These are phyloP conservation scores for Xylaria multiplex DNA, from an alignment of 2,329 filamentous ascomycete species.

Conservation along the genomic window DNA sequence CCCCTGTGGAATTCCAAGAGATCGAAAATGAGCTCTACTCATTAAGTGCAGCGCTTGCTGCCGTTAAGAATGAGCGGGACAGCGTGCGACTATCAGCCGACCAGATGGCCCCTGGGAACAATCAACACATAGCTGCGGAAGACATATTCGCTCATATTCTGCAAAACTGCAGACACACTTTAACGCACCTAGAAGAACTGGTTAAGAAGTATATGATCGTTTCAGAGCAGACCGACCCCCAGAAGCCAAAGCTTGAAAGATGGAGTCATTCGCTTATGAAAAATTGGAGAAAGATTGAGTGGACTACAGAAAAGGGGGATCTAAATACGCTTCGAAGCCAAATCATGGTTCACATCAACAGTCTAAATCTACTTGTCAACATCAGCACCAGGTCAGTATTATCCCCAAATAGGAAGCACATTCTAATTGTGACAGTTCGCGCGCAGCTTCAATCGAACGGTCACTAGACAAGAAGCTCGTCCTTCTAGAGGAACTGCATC, in stretches of 20 bases:
- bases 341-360: slow-evolving; percentile 43
- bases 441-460: slow-evolving; percentile 28
- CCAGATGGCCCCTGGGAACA: background rate
- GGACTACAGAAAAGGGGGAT: slow-evolving; percentile 47
- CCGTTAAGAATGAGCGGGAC: slow-evolving; percentile 31
- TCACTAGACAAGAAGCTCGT: slow-evolving; percentile 28
- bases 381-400: slow-evolving; percentile 34
- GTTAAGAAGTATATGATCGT: slow-evolving; percentile 40
- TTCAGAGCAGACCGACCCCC: slow-evolving; percentile 19
- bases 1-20: slow-evolving; percentile 47
- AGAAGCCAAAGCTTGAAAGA: slow-evolving; percentile 24
- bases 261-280: slow-evolving; percentile 41
- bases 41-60: slow-evolving; percentile 44
- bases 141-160: slow-evolving; percentile 35
- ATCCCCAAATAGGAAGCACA: background rate
- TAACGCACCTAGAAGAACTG: slow-evolving; percentile 39
- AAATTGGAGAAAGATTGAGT: slow-evolving; percentile 47
- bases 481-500: slow-evolving; percentile 36
- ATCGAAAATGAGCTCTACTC: slow-evolving; percentile 48
- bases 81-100: background rate
- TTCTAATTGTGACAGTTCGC: slow-evolving; percentile 30
- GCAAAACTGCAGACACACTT: slow-evolving; percentile 34
- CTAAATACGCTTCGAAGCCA: slow-evolving; percentile 41
- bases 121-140: slow-evolving; percentile 2
- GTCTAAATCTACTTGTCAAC: slow-evolving; percentile 42